These are phyloP conservation scores for Aphanocladium album DNA, from an alignment of 2,329 filamentous ascomycete genomes.

Conservation along the genomic window DNA sequence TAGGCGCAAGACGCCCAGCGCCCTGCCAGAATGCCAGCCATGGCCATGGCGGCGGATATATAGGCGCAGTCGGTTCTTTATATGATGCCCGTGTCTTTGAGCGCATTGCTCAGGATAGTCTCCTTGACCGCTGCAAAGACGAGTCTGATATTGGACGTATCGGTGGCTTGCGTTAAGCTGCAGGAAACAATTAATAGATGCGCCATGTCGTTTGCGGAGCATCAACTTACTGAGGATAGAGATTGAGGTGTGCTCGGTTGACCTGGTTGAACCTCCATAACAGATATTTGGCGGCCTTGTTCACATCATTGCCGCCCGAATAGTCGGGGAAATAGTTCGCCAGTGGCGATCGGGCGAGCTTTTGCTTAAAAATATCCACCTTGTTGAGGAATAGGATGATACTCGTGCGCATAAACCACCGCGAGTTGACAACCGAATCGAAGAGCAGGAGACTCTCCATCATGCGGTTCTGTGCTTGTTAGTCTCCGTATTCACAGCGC, in stretches of 20 bases:
- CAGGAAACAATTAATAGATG: conserved; percentile 7
- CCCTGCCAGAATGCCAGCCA: not conserved
- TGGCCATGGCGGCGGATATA: not conserved
- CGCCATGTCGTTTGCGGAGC: not conserved
- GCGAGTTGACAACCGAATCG: conserved; percentile 96
- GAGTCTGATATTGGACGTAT: conserved; percentile 95
- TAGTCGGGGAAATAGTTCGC: conserved; percentile 98
- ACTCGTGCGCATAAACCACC: conserved; percentile 98
- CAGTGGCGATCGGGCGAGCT: conserved; percentile 81
- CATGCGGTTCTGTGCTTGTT: conserved; percentile 77
- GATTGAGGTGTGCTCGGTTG: conserved; percentile 88
- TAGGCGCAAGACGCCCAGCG: not conserved
- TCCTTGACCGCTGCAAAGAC: conserved; percentile 99
- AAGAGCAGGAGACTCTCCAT: conserved; percentile 97
- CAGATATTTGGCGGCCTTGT: conserved; percentile 95
- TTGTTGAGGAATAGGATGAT: conserved; percentile 99
- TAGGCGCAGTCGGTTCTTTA: conserved; percentile 35
- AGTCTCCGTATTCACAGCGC: not conserved
- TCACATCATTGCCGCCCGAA: conserved; percentile 94
- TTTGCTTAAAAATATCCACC: conserved; percentile 95
- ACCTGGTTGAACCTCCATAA: conserved; percentile 99
- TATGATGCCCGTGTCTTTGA: conserved; percentile 96
- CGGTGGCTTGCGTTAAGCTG: conserved; percentile 95
- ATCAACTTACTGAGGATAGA: conserved; percentile 96
- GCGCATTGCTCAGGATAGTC: conserved; percentile 94